Evolutionary conservation across 2,329 filamentous ascomycete species (phyloP).

Genomic region (Parastagonospora avenae): DNA sequence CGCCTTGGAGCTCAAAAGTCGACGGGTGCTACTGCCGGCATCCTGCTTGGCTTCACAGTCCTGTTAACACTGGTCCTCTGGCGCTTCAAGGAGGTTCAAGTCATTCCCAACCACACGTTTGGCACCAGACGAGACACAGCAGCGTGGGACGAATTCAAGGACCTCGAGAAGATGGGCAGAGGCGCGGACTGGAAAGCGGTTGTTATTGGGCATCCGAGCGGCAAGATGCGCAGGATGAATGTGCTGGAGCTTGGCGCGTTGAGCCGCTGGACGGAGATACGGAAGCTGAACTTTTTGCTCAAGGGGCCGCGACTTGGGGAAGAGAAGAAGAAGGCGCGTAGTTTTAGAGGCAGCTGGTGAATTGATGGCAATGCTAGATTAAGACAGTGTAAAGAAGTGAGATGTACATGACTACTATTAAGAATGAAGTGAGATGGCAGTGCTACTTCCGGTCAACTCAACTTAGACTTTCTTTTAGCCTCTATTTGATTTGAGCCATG

Average conservation of each 20-base stretch:
- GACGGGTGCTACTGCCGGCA: slow-evolving; percentile 70
- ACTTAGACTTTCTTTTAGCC: no score
- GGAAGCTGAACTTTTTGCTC: slow-evolving; percentile 53
- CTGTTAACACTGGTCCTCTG: slow-evolving; percentile 66
- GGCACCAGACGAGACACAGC: slow-evolving; percentile 42
- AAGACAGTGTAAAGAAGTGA: background rate
- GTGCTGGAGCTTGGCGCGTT: slow-evolving; percentile 71
- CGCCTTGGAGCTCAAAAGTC: slow-evolving; percentile 69
- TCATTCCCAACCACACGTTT: slow-evolving; percentile 66
- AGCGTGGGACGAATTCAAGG: slow-evolving; percentile 40
- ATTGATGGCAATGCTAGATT: background rate
- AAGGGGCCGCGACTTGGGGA: slow-evolving; percentile 24
- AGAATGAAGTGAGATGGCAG: no score
- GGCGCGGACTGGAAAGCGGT: slow-evolving; percentile 68
- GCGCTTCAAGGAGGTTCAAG: slow-evolving; percentile 69
- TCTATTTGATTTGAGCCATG: no score
- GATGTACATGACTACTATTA: no score
- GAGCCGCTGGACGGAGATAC: slow-evolving; percentile 75
- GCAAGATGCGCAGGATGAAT: slow-evolving; percentile 71
- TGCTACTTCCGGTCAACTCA: no score
- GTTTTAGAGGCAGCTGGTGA: slow-evolving; percentile 6
- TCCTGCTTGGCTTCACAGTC: slow-evolving; percentile 68
- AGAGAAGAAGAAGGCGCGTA: slow-evolving; percentile 10
- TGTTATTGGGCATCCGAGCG: slow-evolving; percentile 73
- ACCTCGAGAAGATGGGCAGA: slow-evolving; percentile 48